Evolutionary conservation across 1,139 yeast species (phyloP).

Genomic region (Meyerozyma smithsonii): DNA sequence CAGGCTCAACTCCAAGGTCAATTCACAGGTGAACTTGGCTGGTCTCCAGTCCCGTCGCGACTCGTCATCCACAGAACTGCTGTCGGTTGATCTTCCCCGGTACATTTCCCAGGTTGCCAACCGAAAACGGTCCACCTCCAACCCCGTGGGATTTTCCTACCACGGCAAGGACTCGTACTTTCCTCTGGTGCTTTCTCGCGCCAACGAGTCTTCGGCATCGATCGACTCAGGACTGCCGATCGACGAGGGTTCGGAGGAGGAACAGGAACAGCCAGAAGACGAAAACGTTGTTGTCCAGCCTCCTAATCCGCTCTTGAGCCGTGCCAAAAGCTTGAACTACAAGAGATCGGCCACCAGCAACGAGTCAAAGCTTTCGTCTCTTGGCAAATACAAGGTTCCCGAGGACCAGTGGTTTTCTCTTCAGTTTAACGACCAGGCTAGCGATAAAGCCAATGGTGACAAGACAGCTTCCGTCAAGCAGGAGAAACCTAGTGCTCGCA

Average conservation of each 20-base stretch:
- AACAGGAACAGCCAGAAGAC: not conserved
- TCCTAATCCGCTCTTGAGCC: slow-evolving; percentile 1
- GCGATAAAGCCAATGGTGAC: not conserved
- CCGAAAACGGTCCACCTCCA: slow-evolving; percentile 38
- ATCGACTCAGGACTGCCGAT: slow-evolving; percentile 1
- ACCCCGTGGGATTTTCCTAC: slow-evolving; percentile 6
- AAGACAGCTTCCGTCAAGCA: not conserved
- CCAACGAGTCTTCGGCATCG: not conserved
- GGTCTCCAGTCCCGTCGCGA: slow-evolving; percentile 34
- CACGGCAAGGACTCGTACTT: slow-evolving; percentile 5
- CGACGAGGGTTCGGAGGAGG: slow-evolving; percentile 1
- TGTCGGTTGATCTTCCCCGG: slow-evolving; percentile 6
- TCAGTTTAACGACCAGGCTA: slow-evolving; percentile 6
- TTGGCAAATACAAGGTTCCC: not conserved
- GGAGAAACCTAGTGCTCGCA: slow-evolving; percentile 3
- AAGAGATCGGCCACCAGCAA: not conserved
- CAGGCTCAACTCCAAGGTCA: slow-evolving; percentile 36
- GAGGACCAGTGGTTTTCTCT: slow-evolving; percentile 6
- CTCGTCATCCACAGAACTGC: slow-evolving; percentile 16
- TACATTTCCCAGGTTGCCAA: slow-evolving; percentile 19
- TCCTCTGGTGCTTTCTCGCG: not conserved
- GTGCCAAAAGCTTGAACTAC: slow-evolving; percentile 2
- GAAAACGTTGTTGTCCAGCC: not conserved
- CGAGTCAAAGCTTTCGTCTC: not conserved
- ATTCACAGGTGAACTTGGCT: slow-evolving; percentile 27